Percentiles rank a stretch among this genome's conserved stretches.
Evolutionary conservation across 768 basidiomycete species (phyloP).

Genomic region (Heimioporus sp.): DNA sequence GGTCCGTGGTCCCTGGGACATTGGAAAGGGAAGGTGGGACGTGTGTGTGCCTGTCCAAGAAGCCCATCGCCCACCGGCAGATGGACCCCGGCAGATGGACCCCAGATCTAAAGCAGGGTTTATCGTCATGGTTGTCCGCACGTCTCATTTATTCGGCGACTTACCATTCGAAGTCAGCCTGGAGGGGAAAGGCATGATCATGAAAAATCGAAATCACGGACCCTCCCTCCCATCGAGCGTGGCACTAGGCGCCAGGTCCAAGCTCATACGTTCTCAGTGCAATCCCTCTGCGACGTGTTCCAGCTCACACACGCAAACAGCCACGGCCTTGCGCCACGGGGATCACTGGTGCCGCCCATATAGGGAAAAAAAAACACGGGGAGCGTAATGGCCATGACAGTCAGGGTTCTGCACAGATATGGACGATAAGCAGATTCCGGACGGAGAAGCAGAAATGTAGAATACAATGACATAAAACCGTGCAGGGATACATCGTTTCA

Average conservation of each 20-base stretch:
- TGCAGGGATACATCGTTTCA: constrained; percentile 24
- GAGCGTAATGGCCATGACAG: not conserved
- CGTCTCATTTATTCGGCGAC: constrained; percentile 6
- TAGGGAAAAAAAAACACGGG: constrained; percentile 3
- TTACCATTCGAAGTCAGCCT: constrained; percentile 9
- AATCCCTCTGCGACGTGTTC: no score
- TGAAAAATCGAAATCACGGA: not conserved
- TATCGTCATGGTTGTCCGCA: not conserved
- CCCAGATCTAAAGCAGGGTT: constrained; percentile 8
- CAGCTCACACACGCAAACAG: no score
- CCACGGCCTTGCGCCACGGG: no score
- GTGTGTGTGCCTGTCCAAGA: not conserved
- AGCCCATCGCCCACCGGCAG: constrained; percentile 8
- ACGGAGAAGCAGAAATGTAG: constrained; percentile 16
- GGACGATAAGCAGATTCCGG: constrained; percentile 15
- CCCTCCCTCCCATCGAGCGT: not conserved
- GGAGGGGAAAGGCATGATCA: not conserved
- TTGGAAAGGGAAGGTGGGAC: no score
- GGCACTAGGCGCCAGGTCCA: no score
- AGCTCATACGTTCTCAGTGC: no score
- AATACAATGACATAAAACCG: constrained; percentile 25
- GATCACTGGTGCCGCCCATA: no score
- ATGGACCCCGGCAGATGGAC: no score
- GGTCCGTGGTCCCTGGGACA: no score
- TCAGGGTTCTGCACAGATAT: constrained; percentile 7